A percentile compares a stretch with the other conserved stretches of the same genome.
phyloP scores from a whole-genome alignment of 495 filamentous ascomycete species.

The Aspergillus conjunctus region DNA sequence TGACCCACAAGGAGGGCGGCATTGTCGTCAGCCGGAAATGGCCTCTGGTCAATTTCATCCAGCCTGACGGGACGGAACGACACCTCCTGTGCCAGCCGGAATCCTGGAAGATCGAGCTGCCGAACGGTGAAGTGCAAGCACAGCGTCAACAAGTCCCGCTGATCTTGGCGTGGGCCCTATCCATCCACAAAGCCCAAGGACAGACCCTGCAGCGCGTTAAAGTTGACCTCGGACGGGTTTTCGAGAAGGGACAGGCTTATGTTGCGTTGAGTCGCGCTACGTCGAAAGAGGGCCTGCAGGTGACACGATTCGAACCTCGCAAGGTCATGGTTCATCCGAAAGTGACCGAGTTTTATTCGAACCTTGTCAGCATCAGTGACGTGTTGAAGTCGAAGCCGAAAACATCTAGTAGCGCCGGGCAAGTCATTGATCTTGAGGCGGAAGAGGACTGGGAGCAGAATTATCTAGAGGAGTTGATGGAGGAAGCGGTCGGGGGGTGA shows the following conservation, averaged over 20 bases:
- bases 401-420: neutral
- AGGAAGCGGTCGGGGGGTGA: neutral
- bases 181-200: constrained; percentile 97
- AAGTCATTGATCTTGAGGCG: constrained; percentile 13
- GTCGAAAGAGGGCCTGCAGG: constrained; percentile 82
- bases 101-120: constrained; percentile 94
- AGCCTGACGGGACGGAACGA: constrained; percentile 75
- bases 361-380: constrained; percentile 60
- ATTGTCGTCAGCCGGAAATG: constrained; percentile 53
- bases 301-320: constrained; percentile 80
- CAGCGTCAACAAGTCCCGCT: constrained; percentile 65
- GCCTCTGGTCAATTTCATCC: constrained; percentile 79
- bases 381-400: constrained; percentile 35
- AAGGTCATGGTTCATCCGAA: constrained; percentile 95
- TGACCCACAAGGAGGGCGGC: constrained; percentile 41
- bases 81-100: constrained; percentile 83
- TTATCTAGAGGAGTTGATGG: constrained; percentile 15
- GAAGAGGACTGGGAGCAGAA: constrained; percentile 10
- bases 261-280: constrained; percentile 74
- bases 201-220: constrained; percentile 95
- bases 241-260: constrained; percentile 84
- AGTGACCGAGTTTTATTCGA: constrained; percentile 81
- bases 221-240: constrained; percentile 87
- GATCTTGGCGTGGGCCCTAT: constrained; percentile 94
- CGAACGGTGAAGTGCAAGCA: constrained; percentile 92